These are phyloP conservation scores for Cicer pinnatifidum DNA, from an alignment of 306 rosid species.

Conservation along the genomic window DNA sequence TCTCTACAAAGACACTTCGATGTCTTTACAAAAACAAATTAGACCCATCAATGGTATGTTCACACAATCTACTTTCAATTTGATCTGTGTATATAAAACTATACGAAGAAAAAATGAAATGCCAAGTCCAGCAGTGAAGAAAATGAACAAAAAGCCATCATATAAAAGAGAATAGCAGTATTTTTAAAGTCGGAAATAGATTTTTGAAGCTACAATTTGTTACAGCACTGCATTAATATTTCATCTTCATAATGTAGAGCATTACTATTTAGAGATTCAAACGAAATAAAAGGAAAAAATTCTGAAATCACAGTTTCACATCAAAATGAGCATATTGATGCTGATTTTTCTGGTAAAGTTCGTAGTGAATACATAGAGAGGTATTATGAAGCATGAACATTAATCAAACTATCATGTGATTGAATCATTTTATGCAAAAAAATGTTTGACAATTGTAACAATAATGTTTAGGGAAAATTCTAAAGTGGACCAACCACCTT, in stretches of 20 bases:
- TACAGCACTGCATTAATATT: not conserved
- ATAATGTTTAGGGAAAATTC: too few species aligned
- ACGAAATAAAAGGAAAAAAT: not conserved
- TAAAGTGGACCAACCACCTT: too few species aligned
- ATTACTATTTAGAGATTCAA: not conserved
- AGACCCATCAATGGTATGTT: slow-evolving; percentile 15
- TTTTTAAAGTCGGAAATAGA: not conserved
- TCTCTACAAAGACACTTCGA: slow-evolving; percentile 23
- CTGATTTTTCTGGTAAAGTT: not conserved
- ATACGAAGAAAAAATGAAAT: slow-evolving; percentile 11
- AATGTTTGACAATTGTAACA: slow-evolving; percentile 7
- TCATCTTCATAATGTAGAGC: not conserved
- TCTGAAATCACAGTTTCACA: not conserved
- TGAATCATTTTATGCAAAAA: not conserved
- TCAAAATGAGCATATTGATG: not conserved
- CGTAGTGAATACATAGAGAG: not conserved
- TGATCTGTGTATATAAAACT: slow-evolving; percentile 9
- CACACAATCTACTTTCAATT: slow-evolving; percentile 26
- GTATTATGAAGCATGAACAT: not conserved
- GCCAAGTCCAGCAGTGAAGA: not conserved
- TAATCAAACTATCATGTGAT: not conserved
- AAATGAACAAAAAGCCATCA: slow-evolving; percentile 5
- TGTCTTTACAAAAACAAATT: slow-evolving; percentile 8
- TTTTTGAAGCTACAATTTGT: not conserved
- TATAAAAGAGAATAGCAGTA: not conserved